These are phyloP conservation scores for Cladophialophora psammophila DNA, from an alignment of 2,329 filamentous ascomycete genomes.

Conservation along the genomic window DNA sequence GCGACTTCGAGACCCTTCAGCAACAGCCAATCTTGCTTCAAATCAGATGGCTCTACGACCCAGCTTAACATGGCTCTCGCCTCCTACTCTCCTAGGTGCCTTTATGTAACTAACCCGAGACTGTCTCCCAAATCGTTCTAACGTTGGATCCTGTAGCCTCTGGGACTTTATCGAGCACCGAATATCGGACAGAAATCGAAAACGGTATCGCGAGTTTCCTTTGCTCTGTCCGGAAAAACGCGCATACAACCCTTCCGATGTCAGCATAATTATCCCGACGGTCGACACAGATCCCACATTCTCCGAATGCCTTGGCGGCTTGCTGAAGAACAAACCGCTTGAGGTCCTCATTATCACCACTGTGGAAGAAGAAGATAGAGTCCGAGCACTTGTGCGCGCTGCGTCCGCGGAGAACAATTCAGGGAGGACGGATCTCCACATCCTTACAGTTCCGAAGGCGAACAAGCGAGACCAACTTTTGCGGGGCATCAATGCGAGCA, in stretches of 20 bases:
- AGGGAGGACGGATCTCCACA: not conserved
- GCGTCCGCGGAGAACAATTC: not conserved
- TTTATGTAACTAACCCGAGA: not conserved
- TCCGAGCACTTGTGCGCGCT: constrained; percentile 3
- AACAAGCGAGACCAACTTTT: constrained; percentile 18
- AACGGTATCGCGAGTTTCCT: constrained; percentile 13
- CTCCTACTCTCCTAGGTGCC: not conserved
- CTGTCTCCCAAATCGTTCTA: not conserved
- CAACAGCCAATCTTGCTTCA: not conserved
- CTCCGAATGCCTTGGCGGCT: constrained; percentile 6
- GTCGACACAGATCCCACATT: constrained; percentile 14
- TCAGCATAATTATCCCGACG: constrained; percentile 23
- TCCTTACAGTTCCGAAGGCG: constrained; percentile 3
- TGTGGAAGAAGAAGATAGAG: constrained; percentile 11
- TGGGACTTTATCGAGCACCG: constrained; percentile 17
- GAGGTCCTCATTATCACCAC: constrained; percentile 23
- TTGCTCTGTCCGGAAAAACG: constrained; percentile 4
- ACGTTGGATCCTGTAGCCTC: not conserved
- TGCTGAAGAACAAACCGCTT: constrained; percentile 10
- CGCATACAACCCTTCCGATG: constrained; percentile 2
- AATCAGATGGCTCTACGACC: not conserved
- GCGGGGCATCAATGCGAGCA: constrained; percentile 14
- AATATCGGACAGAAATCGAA: not conserved
- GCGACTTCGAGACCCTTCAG: not conserved
- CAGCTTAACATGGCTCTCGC: not conserved